Conservation (phyloP, 805 yeast species). For the Danielozyma ontarioensis region DNA sequence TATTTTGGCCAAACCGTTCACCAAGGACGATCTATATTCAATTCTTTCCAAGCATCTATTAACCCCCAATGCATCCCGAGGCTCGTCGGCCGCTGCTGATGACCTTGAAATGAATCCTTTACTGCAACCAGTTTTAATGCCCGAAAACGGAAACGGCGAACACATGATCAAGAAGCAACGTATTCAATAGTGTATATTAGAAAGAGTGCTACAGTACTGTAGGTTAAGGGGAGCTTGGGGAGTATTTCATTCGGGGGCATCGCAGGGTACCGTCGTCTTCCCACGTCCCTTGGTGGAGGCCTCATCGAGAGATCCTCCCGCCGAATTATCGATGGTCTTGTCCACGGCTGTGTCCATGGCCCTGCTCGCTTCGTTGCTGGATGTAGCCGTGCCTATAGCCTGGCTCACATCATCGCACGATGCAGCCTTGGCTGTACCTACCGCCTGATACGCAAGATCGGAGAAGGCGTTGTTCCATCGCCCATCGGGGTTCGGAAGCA, state of each 20-base stretch:
- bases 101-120: no score
- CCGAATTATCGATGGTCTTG: no score
- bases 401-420: not conserved
- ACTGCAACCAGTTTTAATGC: no score
- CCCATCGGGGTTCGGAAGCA: constrained; percentile 21
- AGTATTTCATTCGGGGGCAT: no score
- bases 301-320: no score
- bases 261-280: no score
- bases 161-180: not conserved
- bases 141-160: not conserved
- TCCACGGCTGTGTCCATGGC: no score
- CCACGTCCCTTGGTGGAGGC: no score
- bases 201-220: not conserved
- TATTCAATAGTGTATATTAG: not conserved
- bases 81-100: not conserved
- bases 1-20: constrained; percentile 89
- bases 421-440: constrained; percentile 1
- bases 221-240: no score
- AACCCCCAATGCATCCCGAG: constrained; percentile 21
- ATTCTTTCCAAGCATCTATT: constrained; percentile 72
- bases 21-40: constrained; percentile 75
- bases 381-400: no score
- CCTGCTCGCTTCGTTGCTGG: no score
- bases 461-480: constrained; percentile 51
- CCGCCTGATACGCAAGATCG: constrained; percentile 44